Evolutionary conservation across 1,139 yeast species (phyloP).

Genomic region (Yamadazyma spencermartinsiae): DNA sequence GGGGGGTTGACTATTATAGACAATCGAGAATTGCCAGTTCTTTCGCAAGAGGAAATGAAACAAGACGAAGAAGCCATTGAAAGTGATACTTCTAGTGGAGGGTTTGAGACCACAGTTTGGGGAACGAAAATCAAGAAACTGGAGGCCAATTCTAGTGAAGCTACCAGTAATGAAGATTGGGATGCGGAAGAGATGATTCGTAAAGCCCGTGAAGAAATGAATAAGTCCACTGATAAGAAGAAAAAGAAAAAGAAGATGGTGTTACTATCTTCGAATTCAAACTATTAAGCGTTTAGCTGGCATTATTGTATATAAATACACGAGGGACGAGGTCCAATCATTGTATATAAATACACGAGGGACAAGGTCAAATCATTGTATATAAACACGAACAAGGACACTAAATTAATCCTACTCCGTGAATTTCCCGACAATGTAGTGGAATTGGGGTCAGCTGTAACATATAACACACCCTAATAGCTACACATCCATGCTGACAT

Average conservation of each 20-base stretch:
- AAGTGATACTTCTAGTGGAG: conserved; percentile 1
- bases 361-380: too few relatives aligned
- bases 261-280: conserved; percentile 20
- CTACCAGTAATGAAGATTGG: conserved; percentile 39
- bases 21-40: conserved; percentile 29
- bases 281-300: background rate
- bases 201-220: conserved; percentile 49
- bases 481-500: too few relatives aligned
- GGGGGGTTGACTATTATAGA: conserved; percentile 36
- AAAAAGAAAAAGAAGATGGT: conserved; percentile 40
- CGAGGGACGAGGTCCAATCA: background rate
- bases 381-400: too few relatives aligned
- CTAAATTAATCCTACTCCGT: too few relatives aligned
- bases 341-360: background rate
- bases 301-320: background rate
- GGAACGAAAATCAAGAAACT: conserved; percentile 55
- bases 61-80: conserved; percentile 9
- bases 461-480: too few relatives aligned
- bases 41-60: conserved; percentile 8
- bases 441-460: too few relatives aligned
- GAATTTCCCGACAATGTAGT: too few relatives aligned
- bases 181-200: conserved; percentile 52
- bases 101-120: conserved; percentile 52
- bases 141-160: conserved; percentile 22
- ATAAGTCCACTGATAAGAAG: conserved; percentile 11